Evolutionary conservation across 495 filamentous ascomycete species (phyloP).

Genomic region (Hypoxylon rickii): DNA sequence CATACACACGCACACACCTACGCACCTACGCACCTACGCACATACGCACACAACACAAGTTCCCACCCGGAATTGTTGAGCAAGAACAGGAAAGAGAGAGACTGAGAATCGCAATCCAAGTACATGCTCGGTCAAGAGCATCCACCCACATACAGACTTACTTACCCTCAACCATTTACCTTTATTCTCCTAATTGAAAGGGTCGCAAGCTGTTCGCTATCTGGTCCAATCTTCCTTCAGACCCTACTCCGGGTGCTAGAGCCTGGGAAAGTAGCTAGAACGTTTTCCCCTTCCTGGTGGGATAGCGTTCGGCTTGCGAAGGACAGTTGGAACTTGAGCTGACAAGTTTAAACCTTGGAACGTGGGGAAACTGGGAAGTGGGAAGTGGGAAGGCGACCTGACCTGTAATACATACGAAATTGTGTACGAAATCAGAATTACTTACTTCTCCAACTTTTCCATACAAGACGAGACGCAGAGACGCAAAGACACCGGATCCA

Average conservation of each 20-base stretch:
- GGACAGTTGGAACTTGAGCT: conserved; percentile 35
- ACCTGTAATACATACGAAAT: conserved; percentile 36
- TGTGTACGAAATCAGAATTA: too few species aligned
- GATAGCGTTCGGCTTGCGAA: conserved; percentile 33
- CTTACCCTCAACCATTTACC: background rate
- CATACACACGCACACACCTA: conserved; percentile 8
- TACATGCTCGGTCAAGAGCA: too few species aligned
- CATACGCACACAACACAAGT: too few species aligned
- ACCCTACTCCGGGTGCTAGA: conserved; percentile 9
- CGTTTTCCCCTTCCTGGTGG: too few species aligned
- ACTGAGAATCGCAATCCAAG: too few species aligned
- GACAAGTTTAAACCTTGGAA: conserved; percentile 35
- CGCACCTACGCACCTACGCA: conserved; percentile 13
- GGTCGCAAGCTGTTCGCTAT: conserved; percentile 18
- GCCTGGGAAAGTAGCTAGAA: conserved; percentile 20
- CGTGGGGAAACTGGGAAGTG: conserved; percentile 31
- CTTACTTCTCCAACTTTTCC: conserved; percentile 26
- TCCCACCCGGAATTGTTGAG: background rate
- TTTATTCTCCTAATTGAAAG: background rate
- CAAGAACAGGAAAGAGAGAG: conserved; percentile 2
- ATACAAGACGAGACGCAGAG: conserved; percentile 5
- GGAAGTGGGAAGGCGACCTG: background rate
- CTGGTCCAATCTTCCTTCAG: background rate
- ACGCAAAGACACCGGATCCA: too few species aligned
- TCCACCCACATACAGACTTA: too few species aligned